Evolutionary conservation across 1,139 yeast species (phyloP).

Genomic region (Pichia inconspicua): DNA sequence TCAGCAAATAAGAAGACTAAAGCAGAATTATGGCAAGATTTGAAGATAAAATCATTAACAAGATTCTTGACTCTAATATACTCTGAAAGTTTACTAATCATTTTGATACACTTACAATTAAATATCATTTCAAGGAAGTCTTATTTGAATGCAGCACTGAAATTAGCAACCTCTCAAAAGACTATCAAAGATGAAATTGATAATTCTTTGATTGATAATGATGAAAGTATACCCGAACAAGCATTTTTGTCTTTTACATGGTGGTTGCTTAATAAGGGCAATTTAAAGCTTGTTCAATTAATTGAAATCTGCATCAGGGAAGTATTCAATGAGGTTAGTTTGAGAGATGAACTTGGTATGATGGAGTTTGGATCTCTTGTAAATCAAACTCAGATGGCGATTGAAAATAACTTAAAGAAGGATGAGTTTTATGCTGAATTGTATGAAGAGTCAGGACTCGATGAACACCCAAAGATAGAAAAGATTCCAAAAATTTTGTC

Average conservation of each 20-base stretch:
- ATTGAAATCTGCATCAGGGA: constrained; percentile 52
- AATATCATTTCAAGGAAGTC: constrained; percentile 83
- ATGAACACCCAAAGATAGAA: neutral
- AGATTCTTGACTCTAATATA: constrained; percentile 68
- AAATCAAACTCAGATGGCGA: constrained; percentile 33
- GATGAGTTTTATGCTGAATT: neutral
- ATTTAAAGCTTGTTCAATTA: constrained; percentile 49
- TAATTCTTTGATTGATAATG: constrained; percentile 33
- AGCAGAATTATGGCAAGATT: constrained; percentile 76
- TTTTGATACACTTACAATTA: constrained; percentile 77
- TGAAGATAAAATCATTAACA: constrained; percentile 68
- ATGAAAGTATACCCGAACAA: constrained; percentile 50
- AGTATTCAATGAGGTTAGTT: constrained; percentile 58
- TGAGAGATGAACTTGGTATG: constrained; percentile 61
- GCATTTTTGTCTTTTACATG: constrained; percentile 82
- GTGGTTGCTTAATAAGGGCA: constrained; percentile 91
- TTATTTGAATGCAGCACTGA: constrained; percentile 71
- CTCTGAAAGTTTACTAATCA: constrained; percentile 57
- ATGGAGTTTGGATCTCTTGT: constrained; percentile 50
- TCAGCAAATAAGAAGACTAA: constrained; percentile 39
- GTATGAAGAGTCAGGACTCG: neutral
- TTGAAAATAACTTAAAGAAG: constrained; percentile 19
- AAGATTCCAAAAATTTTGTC: constrained; percentile 13
- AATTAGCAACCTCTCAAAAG: constrained; percentile 43
- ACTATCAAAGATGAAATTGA: constrained; percentile 26